Evolutionary conservation across 2,329 filamentous ascomycete genomes (phyloP), one percentile per base, ranked within the genome.

Genomic region (Penicillium palitans): DNA sequence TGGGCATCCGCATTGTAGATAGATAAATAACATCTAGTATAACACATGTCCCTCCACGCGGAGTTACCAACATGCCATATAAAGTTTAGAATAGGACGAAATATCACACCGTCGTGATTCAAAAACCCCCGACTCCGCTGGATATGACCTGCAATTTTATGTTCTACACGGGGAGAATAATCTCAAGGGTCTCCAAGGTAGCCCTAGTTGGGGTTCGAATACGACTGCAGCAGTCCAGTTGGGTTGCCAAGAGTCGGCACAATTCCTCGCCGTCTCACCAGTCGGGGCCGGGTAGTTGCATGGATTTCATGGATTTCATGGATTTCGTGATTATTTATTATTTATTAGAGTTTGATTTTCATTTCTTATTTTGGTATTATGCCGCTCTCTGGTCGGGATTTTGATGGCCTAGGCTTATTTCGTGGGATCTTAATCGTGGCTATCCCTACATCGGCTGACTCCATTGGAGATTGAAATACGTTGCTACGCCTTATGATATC

Each of bases 211-310:
- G 15, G 9, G 49, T 19, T 29, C n/a, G 10, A 53, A 57, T 39
- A 15, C 10, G 29, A 15, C 37, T 25, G 49, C 27, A 33, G 37
- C 12, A 12, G 19, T 1, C n/a, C n/a, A 45, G 27, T 57, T 42
- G 27, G 25, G 17, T n/a, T 55, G 58, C 57, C 47, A 61, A 61
- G 57, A 64, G 25, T 64, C 65, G 65, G 65, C 19, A 13, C 9
- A 65, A 66, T 55, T 53, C 41, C 25, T 52, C 25, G 44, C 65
- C 64, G 64, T 17, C 33, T 49, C 33, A 24, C 48, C 58, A 59
- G 53, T 46, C 55, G 59, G 50, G 7, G 15, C 12, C 59, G 61
- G 61, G 37, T 39, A 39, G 6, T n/a, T 56, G n/a, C 6, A 54
- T 13, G 40, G 19, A 19, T 31, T 21, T 48, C 12, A 54, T 13